Evolutionary conservation across 2,329 filamentous ascomycete species (phyloP), one percentile per base, ranked within the genome.

Genomic region (Chaetomiaceae sp.): DNA sequence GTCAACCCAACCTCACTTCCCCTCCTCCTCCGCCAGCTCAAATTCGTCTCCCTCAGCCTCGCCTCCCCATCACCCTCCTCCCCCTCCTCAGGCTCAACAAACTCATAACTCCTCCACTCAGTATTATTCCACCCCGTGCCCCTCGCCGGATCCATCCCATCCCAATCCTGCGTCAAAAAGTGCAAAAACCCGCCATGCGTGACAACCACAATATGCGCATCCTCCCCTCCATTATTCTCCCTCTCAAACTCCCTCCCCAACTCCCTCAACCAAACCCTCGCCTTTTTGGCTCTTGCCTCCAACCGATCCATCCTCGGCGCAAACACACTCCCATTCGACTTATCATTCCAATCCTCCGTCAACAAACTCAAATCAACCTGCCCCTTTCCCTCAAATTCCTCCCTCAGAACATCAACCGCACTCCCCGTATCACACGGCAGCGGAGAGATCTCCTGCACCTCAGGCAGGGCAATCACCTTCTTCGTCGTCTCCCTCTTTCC

Each of bases 181-280:
- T 96, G 91, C 63, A 95, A 67, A 62, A 91, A 88, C 1, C 87
- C 88, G 1, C 91, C 91, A 64, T 95, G 91, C 3, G 89, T 87
- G 7, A 95, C 89, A 2, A 91, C 77, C 0, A 86, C 82, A 25
- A 95, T 80, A 61, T 92, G 80, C 3, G 72, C 75, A 63, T 88
- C 83, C 0, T 59, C 65, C 1, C 61, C 56, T 1, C 65, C 71
- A 4, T 15, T 23, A 1, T 67, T 67, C 25, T 64, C 62, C 75
- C 69, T 33, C 72, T 77, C 40, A 7, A 34, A 46, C 73, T 73
- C 15, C 69, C 68, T 1, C 74, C 81, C 56, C 38, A 78, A 58
- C 0, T 77, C 71, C 15, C 79, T 67, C 56, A 94, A 67, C 71
- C 79, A 84, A 12, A 73, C 62, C 39, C 89, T 75, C 6, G 83